Evolutionary conservation across 2,329 filamentous ascomycete genomes (phyloP), one percentile per base, ranked within the genome.

Genomic region (Fusarium sp.): DNA sequence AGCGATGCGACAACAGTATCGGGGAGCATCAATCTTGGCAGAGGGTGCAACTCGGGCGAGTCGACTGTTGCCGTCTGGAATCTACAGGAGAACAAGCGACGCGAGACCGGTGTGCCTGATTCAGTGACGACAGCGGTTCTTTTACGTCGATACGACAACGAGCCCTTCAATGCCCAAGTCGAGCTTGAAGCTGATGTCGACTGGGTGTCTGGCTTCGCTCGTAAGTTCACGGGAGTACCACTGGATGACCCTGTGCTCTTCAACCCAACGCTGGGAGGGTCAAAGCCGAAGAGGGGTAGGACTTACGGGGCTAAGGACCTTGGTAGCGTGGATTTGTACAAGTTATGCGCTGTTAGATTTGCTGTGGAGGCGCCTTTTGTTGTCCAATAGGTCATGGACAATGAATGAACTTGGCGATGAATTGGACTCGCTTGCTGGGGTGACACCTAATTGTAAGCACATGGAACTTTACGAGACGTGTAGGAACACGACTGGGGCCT

Each of bases 171-270:
- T 15, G 58, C 64, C 30, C 25, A 14, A 14, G 64, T 66, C 27
- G 45, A 38, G 14, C 58, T 66, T 17, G 64, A 66, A 30, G 58
- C 57, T 17, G 64, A 66, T 20, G 57, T 66, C 7, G 64, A 66
- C 17, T 66, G 33, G 33, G 17, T 57, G 4, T 47, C 64, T 17
- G 64, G 64, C 14, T 15, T 66, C 30, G 64, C 37, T 20, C 45
- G 35, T 11, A 66, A 66, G 38, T 57, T 66, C 14, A 20, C 58
- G 32, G 45, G 40, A 8, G 47, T 66, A 4, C 58, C 64, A 10
- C 20, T 66, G 11, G 64, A 66, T 17, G 64, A 66, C 12, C 64
- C 64, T 9, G 27, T 66, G 3, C 58, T 66, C 10, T 66, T 66
- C 37, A 66, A 66, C 47, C 64, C 64, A 7, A 22, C 15, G 11